Evolutionary conservation across 345 rosid genomes (phyloP).

Genomic region (Alliaria petiolata): DNA sequence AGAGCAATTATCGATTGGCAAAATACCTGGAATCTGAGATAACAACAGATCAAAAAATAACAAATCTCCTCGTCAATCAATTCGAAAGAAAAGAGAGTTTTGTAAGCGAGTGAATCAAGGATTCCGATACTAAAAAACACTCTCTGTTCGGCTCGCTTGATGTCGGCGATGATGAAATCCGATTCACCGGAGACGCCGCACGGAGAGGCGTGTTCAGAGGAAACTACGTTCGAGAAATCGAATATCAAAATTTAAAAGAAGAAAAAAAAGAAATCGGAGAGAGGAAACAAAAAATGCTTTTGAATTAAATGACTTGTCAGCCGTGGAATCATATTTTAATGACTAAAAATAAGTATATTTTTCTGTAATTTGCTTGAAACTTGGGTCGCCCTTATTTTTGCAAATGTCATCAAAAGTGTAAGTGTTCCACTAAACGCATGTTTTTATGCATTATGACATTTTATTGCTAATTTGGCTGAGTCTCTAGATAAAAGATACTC

Average conservation of each 20-base stretch:
- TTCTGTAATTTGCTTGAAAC: background rate
- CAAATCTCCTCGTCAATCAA: constrained; percentile 2
- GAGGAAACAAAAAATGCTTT: background rate
- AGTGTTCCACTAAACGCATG: no score
- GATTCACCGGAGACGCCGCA: constrained; percentile 21
- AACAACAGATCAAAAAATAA: background rate
- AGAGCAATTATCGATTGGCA: background rate
- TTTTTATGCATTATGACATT: background rate
- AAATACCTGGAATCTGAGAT: constrained; percentile 24
- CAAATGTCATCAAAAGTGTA: no score
- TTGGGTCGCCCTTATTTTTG: no score
- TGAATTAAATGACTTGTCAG: background rate
- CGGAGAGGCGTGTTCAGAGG: constrained; percentile 14
- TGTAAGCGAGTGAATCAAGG: background rate
- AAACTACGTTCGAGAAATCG: constrained; percentile 3
- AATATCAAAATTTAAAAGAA: background rate
- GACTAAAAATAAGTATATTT: background rate
- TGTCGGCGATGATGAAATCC: background rate
- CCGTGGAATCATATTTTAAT: background rate
- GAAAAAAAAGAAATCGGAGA: background rate
- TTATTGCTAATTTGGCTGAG: background rate
- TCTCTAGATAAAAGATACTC: background rate
- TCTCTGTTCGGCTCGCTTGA: background rate
- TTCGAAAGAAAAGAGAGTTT: background rate
- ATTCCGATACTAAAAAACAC: background rate